Evolutionary conservation across 2,329 filamentous ascomycete species (phyloP).

Genomic region (Trichoderma brevicompactum): DNA sequence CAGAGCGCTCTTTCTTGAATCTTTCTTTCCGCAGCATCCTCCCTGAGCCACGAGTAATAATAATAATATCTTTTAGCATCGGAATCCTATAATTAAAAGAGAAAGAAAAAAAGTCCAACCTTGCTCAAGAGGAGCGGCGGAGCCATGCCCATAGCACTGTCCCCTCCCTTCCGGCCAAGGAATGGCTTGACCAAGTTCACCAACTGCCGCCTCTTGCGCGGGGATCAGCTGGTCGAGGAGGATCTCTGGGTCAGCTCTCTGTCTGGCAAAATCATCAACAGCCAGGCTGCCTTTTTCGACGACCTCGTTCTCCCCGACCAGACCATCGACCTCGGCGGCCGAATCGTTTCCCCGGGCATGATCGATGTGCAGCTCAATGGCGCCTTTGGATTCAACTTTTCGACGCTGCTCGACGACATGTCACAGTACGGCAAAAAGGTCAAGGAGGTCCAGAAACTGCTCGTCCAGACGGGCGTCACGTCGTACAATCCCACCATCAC

Average conservation of each 20-base stretch:
- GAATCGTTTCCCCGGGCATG: slow-evolving; percentile 82
- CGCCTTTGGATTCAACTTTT: slow-evolving; percentile 92
- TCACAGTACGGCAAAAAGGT: slow-evolving; percentile 74
- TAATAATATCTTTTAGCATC: background rate
- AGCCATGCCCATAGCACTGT: slow-evolving; percentile 56
- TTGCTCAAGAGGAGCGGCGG: background rate
- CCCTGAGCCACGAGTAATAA: slow-evolving; percentile 1
- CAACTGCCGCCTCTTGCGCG: slow-evolving; percentile 79
- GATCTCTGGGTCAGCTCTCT: slow-evolving; percentile 88
- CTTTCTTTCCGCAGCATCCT: slow-evolving; percentile 20
- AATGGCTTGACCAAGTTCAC: slow-evolving; percentile 81
- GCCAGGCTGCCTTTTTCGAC: slow-evolving; percentile 69
- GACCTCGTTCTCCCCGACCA: slow-evolving; percentile 71
- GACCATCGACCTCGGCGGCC: slow-evolving; percentile 78
- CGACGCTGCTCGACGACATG: slow-evolving; percentile 71
- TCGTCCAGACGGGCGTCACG: slow-evolving; percentile 82
- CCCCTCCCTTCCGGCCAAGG: slow-evolving; percentile 42
- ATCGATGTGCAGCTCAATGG: slow-evolving; percentile 94
- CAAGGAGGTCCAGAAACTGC: slow-evolving; percentile 68
- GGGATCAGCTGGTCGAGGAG: slow-evolving; percentile 68
- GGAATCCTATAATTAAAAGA: background rate
- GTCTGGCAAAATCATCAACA: slow-evolving; percentile 80
- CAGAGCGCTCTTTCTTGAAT: slow-evolving; percentile 6
- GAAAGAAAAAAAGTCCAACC: background rate
- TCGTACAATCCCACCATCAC: slow-evolving; percentile 86